Evolutionary conservation across 1,284 basidiomycete species (phyloP), one percentile per base, ranked within the genome.

Genomic region (Cryptococcus neoformans): DNA sequence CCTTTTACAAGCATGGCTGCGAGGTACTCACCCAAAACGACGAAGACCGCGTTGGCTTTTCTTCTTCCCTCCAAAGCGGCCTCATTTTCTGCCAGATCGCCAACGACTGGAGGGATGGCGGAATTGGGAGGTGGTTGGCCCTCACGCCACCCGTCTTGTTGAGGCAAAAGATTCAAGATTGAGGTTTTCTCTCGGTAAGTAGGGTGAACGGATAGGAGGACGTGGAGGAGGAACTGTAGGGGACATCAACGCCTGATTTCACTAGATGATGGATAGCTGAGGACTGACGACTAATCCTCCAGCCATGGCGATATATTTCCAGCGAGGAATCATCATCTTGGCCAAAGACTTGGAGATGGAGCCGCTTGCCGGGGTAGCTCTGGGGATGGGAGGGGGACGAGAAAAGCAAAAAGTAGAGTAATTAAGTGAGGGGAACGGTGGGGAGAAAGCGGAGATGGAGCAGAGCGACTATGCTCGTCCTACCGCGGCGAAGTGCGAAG

Each of bases 1-100:
- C 28, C 44, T 14, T n/a, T 11, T 16, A 37, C 28, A 46, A 40
- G 14, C 34, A 12, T 28, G 6, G n/a, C 16, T 4, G 21, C 1
- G 16, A n/a, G 14, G 36, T n/a, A 60, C 70, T 59, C 51, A 73
- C 73, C 74, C 49, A 95, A 83, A 57, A 93, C 83, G 42, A 93
- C 90, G 68, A 93, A 89, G 3, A 84, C 86, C 21, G 92, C 92
- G 71, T 92, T 92, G 5, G 89, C 91, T 69, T 83, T 87, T n/a
- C 74, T 58, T 47, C 75, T 64, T 6, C 60, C 62, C 10, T 65
- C 62, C 28, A 69, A 56, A 38, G 40, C 55, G 4, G 63, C 59
- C 11, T 64, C 62, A 44, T 69, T 66, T 3, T 55, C 56, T 17
- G 59, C 40, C 3, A 72, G 51, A 28, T 72, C 66, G 8, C 70